Percentiles rank a stretch among this genome's conserved stretches.
phyloP scores from a whole-genome alignment of 108 stramenopile genomes.

The Pseudonitzschia multistriata region DNA sequence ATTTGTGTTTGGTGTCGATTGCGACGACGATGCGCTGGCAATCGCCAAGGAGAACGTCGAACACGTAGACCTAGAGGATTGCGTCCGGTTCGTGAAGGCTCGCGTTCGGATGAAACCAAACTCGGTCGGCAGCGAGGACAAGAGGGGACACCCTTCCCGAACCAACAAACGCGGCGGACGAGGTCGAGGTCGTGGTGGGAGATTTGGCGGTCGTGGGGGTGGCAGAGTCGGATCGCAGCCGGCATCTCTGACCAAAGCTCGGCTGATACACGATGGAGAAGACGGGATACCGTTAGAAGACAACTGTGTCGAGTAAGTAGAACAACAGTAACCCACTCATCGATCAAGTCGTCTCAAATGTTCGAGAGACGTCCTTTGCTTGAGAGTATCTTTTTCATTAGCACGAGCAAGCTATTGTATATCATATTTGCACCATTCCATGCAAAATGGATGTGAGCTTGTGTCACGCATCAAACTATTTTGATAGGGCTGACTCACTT shows the following conservation, averaged over 20 bases:
- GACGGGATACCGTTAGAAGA: constrained; percentile 70
- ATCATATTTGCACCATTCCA: no score
- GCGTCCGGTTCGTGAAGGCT: constrained; percentile 46
- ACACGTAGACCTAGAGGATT: constrained; percentile 30
- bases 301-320: constrained; percentile 47
- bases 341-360: no score
- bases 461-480: no score
- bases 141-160: neutral
- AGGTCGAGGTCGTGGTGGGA: constrained; percentile 27
- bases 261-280: constrained; percentile 29
- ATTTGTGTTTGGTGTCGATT: constrained; percentile 73
- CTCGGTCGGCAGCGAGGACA: neutral
- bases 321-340: neutral
- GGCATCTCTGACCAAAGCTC: constrained; percentile 9
- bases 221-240: constrained; percentile 24
- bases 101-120: constrained; percentile 32
- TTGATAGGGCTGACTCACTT: no score
- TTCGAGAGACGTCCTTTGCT: neutral
- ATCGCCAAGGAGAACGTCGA: constrained; percentile 65
- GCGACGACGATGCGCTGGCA: constrained; percentile 77
- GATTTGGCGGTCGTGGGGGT: constrained; percentile 32
- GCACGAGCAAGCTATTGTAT: no score
- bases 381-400: no score
- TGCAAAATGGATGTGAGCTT: no score
- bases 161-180: constrained; percentile 16